Evolutionary conservation across 352 stramenopile genomes (phyloP).

Genomic region (Albugo laibachii): DNA sequence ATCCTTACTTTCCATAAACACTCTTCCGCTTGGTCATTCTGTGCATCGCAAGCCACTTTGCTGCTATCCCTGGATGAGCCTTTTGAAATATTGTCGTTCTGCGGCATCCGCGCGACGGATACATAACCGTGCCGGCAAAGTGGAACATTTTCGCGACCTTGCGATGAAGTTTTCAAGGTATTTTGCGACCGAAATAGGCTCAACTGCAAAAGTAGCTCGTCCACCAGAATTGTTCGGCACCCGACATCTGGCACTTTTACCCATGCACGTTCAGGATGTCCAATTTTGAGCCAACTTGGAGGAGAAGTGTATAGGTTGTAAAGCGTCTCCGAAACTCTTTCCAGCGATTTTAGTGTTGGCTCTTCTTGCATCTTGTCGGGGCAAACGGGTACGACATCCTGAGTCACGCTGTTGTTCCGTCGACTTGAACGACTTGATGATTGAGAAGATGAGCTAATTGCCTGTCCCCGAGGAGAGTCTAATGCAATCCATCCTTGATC

Average conservation of each 20-base stretch:
- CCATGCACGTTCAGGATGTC: conserved; percentile 57
- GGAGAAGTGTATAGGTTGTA: conserved; percentile 64
- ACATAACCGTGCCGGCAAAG: conserved; percentile 31
- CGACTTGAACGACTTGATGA: too few relatives aligned
- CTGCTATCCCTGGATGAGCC: too few relatives aligned
- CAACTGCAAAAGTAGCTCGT: conserved; percentile 57
- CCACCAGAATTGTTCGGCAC: conserved; percentile 34
- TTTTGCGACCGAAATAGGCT: conserved; percentile 48
- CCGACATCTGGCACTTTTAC: conserved; percentile 61
- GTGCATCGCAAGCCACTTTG: too few relatives aligned
- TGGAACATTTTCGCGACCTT: conserved; percentile 44
- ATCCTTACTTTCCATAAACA: conserved; percentile 15
- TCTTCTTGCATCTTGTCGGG: too few relatives aligned
- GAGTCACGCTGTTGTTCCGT: too few relatives aligned
- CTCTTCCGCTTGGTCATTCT: neutral
- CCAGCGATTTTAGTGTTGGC: conserved; percentile 13
- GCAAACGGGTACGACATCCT: too few relatives aligned
- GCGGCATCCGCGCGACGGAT: conserved; percentile 21
- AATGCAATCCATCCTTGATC: conserved; percentile 62
- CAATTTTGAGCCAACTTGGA: conserved; percentile 61
- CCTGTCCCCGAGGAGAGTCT: conserved; percentile 10
- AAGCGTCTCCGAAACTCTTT: conserved; percentile 47
- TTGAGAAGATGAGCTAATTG: too few relatives aligned
- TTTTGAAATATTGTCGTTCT: conserved; percentile 16
- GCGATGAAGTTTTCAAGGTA: conserved; percentile 45